Evolutionary conservation across 306 rosid genomes (phyloP).

Genomic region (Casuarina equisetifolia): DNA sequence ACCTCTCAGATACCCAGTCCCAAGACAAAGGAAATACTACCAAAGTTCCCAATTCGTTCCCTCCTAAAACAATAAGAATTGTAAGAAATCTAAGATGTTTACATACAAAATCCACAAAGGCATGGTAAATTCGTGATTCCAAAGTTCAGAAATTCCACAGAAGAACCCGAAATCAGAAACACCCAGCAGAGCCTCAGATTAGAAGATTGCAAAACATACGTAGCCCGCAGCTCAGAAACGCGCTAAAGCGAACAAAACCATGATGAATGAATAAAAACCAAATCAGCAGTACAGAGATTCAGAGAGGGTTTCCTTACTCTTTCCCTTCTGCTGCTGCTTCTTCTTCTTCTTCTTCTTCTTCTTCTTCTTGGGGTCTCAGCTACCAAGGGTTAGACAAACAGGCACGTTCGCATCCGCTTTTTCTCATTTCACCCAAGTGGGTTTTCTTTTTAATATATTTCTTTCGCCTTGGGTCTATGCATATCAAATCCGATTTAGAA

Average conservation of each 20-base stretch:
- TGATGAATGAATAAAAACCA: neutral
- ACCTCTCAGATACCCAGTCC: neutral
- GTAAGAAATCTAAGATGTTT: neutral
- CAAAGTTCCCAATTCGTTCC: conserved; percentile 1
- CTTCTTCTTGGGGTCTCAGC: conserved; percentile 10
- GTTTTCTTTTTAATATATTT: neutral
- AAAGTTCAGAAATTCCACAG: neutral
- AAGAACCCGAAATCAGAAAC: neutral
- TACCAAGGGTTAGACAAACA: conserved; percentile 3
- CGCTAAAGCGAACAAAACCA: neutral
- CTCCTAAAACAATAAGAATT: neutral
- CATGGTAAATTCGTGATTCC: neutral
- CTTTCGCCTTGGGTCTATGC: neutral
- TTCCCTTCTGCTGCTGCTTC: neutral
- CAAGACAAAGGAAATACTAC: neutral
- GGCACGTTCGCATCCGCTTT: neutral
- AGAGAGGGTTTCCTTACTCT: conserved; percentile 18
- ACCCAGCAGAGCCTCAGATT: conserved; percentile 15
- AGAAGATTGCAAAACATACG: neutral
- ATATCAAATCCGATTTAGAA: no score
- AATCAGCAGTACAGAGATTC: neutral
- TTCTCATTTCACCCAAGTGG: conserved; percentile 9
- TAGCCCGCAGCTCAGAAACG: neutral
- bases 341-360: neutral
- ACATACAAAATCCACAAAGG: neutral